These are phyloP conservation scores for Kwoniella sp. DNA, from an alignment of 768 basidiomycete genomes.

Conservation along the genomic window DNA sequence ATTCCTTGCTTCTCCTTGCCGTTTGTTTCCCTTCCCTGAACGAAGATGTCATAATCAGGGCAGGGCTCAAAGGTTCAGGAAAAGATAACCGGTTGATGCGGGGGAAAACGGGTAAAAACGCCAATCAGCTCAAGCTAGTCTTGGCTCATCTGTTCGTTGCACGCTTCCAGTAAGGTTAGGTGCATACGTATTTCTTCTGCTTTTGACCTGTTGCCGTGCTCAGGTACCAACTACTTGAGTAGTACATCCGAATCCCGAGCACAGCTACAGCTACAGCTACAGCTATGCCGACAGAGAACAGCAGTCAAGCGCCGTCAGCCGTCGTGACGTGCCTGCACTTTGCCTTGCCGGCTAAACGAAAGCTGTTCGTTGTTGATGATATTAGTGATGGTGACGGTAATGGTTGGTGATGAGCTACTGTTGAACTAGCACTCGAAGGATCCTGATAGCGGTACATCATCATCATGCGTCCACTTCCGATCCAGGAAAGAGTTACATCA, in stretches of 20 bases:
- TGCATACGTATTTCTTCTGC: not conserved
- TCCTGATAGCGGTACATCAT: conserved; percentile 1
- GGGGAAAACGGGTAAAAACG: not conserved
- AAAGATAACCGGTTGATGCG: not conserved
- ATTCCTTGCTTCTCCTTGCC: not conserved
- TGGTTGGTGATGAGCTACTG: too few relatives aligned
- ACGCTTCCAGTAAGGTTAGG: not conserved
- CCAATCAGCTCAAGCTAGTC: too few relatives aligned
- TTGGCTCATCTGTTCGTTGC: too few relatives aligned
- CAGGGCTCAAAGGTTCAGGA: too few relatives aligned
- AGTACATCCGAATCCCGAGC: too few relatives aligned
- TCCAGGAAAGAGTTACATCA: too few relatives aligned
- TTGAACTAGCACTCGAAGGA: not conserved
- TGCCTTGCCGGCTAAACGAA: too few relatives aligned
- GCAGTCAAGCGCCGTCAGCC: too few relatives aligned
- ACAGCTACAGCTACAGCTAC: too few relatives aligned
- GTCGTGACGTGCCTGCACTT: too few relatives aligned
- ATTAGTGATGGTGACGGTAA: not conserved
- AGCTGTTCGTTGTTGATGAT: not conserved
- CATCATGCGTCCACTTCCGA: not conserved
- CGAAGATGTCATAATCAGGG: not conserved
- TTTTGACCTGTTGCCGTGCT: not conserved
- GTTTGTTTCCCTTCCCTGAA: not conserved
- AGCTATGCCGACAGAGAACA: too few relatives aligned
- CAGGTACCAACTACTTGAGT: not conserved